These are phyloP conservation scores for Lodderomyces elongisporus DNA, from an alignment of 1,139 yeast species.

Conservation along the genomic window DNA sequence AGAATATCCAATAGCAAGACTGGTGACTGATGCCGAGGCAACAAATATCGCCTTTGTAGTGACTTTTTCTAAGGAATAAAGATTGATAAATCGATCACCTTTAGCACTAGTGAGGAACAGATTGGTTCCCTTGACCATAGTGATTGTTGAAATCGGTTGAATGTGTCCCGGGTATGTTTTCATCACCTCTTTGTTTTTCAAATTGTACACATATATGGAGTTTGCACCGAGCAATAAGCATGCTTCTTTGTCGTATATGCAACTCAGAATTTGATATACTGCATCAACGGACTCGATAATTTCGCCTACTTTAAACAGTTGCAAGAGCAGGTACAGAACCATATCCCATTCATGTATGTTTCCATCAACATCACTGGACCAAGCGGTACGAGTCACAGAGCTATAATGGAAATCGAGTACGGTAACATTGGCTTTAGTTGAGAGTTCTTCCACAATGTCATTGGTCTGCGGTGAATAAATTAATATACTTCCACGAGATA, in stretches of 20 bases:
- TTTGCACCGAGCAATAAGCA: constrained; percentile 62
- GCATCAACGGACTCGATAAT: constrained; percentile 31
- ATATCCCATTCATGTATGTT: constrained; percentile 62
- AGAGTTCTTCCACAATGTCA: constrained; percentile 47
- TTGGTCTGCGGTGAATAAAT: constrained; percentile 67
- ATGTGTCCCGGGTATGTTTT: constrained; percentile 70
- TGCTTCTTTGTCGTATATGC: constrained; percentile 31
- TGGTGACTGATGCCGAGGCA: constrained; percentile 46
- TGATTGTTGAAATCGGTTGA: constrained; percentile 51
- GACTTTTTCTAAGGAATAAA: constrained; percentile 48
- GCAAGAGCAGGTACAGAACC: constrained; percentile 32
- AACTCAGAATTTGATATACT: constrained; percentile 30
- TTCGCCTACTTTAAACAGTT: constrained; percentile 40
- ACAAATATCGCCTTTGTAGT: constrained; percentile 54
- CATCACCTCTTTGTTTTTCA: constrained; percentile 29
- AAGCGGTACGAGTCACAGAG: constrained; percentile 39
- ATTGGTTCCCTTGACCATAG: constrained; percentile 32
- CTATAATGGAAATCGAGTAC: constrained; percentile 52
- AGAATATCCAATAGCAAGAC: constrained; percentile 28
- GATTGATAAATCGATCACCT: constrained; percentile 74
- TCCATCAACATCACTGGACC: constrained; percentile 66
- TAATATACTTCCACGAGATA: constrained; percentile 60
- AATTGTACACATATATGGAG: constrained; percentile 50
- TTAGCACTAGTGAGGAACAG: constrained; percentile 63
- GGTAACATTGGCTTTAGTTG: constrained; percentile 40